phyloP scores from a whole-genome alignment of 129 eudicot genomes.

The Heracleum sosnowskyi region DNA sequence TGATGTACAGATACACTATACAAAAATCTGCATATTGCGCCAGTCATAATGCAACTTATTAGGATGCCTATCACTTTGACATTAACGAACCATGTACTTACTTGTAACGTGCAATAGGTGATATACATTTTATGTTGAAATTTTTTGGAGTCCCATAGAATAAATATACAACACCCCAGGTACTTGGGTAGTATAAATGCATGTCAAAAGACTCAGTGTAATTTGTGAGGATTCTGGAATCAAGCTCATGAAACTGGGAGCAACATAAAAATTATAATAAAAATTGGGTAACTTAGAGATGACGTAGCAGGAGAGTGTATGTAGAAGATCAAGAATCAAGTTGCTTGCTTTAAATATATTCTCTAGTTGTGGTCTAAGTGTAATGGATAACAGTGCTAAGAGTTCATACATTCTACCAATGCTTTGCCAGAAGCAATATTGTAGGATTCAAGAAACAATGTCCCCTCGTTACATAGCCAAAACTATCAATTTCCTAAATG shows the following conservation, averaged over 20 bases:
- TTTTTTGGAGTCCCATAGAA: too few relatives aligned
- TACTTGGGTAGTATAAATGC: too few relatives aligned
- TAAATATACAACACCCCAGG: too few relatives aligned
- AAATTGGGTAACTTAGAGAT: background rate
- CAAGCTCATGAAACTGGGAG: background rate
- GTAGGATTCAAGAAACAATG: conserved; percentile 8
- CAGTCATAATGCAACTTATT: background rate
- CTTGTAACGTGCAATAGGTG: too few relatives aligned
- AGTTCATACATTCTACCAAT: background rate
- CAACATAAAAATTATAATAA: background rate
- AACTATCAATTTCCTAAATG: background rate
- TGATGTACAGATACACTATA: too few relatives aligned
- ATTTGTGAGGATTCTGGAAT: too few relatives aligned
- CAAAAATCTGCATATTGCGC: too few relatives aligned
- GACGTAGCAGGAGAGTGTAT: background rate
- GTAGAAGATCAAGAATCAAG: background rate
- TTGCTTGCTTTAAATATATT: background rate
- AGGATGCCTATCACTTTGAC: background rate
- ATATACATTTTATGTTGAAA: too few relatives aligned
- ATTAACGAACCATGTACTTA: too few relatives aligned
- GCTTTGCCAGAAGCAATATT: background rate
- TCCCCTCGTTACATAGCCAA: background rate
- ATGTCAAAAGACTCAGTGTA: too few relatives aligned
- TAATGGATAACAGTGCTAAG: conserved; percentile 2
- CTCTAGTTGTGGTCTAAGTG: background rate